phyloP scores from a whole-genome alignment of 2,329 filamentous ascomycete genomes.

The Leptographium lundbergii region DNA sequence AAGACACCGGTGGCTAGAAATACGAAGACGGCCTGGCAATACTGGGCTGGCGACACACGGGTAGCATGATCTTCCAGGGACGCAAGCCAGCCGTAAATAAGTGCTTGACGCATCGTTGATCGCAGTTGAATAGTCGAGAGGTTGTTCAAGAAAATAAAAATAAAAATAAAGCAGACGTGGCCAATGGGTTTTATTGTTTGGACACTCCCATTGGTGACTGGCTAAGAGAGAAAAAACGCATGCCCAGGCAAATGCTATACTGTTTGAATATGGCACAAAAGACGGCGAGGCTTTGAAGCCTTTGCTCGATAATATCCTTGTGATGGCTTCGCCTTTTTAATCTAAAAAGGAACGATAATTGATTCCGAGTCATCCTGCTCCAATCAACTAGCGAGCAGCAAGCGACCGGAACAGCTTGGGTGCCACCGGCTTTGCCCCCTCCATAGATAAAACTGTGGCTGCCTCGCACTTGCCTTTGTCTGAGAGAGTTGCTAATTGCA shows the following conservation, averaged over 20 bases:
- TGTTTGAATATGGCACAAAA: no score
- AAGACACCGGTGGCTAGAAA: constrained; percentile 27
- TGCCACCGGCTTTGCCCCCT: background rate
- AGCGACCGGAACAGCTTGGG: no score
- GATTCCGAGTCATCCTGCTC: background rate
- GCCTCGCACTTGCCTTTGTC: background rate
- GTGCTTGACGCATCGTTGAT: background rate
- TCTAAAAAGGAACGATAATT: background rate
- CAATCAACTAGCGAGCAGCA: background rate
- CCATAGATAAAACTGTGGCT: background rate
- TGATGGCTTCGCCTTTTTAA: no score
- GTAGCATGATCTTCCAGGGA: background rate
- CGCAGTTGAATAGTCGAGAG: background rate
- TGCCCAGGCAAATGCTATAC: no score
- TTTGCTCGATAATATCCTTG: no score
- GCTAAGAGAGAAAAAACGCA: no score
- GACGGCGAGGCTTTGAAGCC: background rate
- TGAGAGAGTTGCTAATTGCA: no score
- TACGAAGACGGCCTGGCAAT: constrained; percentile 23
- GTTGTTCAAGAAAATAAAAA: background rate
- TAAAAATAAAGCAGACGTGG: background rate
- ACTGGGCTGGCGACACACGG: constrained; percentile 13
- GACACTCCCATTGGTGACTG: no score
- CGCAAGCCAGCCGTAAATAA: background rate
- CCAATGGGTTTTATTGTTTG: background rate